Evolutionary conservation across 2,329 filamentous ascomycete genomes (phyloP), one percentile per base, ranked within the genome.

Genomic region (Paraphoma chrysanthemicola): DNA sequence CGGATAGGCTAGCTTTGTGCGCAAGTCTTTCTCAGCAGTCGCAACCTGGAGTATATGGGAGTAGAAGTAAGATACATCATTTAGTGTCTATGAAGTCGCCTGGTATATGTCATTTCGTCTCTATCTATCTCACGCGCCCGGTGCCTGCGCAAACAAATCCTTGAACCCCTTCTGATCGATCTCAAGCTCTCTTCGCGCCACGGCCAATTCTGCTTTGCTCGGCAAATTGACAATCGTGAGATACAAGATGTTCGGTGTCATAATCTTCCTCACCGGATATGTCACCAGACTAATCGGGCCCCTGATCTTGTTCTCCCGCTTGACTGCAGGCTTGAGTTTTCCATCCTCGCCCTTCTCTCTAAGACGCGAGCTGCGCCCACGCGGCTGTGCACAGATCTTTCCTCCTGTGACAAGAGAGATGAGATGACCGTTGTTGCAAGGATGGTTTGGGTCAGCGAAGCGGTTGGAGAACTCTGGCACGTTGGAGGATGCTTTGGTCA

Each of bases 371-470:
- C 50, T n/a, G 31, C 57, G 48, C 8, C 60, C 58, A 28, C 48
- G 49, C 14, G 56, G 48, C 41, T 60, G 44, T 2, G 53, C 59
- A 4, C 57, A 59, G 31, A 46, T 44, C 31, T 56, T 57, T 2
- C 65, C 62, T 18, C 57, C 59, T 23, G 59, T 82, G 1, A 84
- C 59, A 2, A 85, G 65, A 0, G 78, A 74, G 3, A 84, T 63
- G 8, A 84, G 67, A 6, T 77, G 79, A 2, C 83, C 83, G 29
- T 76, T 82, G 60, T 80, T 82, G 31, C 79, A 81, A 0, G 82
- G 77, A 58, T 85, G 80, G 56, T 79, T 82, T 0, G 83, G 83
- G 57, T 86, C 83, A 7, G 79, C 78, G 60, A 81, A 83, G 18
- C 81, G 76, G 4, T 80, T 83, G 0, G 73, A 70, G 59, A 85